phyloP scores from a whole-genome alignment of 257 asterid genomes.

The Cinchona pubescens region DNA sequence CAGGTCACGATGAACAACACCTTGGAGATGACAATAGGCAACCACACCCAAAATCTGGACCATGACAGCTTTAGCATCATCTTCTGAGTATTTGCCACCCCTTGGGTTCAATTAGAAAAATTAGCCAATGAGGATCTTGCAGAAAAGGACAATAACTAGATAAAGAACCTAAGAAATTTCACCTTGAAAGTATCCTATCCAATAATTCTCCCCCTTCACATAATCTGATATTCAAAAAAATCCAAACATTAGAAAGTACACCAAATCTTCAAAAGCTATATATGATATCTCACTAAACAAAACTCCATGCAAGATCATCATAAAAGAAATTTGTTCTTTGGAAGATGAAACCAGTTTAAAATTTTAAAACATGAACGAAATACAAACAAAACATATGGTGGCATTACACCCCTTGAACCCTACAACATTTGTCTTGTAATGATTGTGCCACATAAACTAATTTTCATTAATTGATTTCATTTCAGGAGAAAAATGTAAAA shows the following conservation, averaged over 20 bases:
- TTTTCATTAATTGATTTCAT: neutral
- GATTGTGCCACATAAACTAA: neutral
- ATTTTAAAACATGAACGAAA: neutral
- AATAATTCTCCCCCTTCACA: slow-evolving; percentile 85
- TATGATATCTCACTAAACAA: neutral
- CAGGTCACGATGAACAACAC: slow-evolving; percentile 74
- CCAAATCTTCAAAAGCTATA: neutral
- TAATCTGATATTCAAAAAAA: slow-evolving; percentile 44
- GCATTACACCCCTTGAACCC: neutral
- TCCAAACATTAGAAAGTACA: neutral
- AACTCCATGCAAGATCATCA: neutral
- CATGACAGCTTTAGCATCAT: slow-evolving; percentile 64
- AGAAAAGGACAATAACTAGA: neutral
- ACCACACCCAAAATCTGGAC: slow-evolving; percentile 58
- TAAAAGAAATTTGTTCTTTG: neutral
- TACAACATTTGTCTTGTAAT: neutral
- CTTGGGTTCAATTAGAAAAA: slow-evolving; percentile 29
- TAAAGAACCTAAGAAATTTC: slow-evolving; percentile 4
- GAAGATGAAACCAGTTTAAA: neutral
- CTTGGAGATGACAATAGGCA: slow-evolving; percentile 86
- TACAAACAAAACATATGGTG: neutral
- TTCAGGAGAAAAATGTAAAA: neutral
- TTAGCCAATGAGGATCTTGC: slow-evolving; percentile 4
- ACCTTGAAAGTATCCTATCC: slow-evolving; percentile 77
- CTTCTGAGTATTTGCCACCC: slow-evolving; percentile 72